Evolutionary conservation across 2,329 filamentous ascomycete genomes (phyloP).

Genomic region (Phaeosphaeriaceae sp.): DNA sequence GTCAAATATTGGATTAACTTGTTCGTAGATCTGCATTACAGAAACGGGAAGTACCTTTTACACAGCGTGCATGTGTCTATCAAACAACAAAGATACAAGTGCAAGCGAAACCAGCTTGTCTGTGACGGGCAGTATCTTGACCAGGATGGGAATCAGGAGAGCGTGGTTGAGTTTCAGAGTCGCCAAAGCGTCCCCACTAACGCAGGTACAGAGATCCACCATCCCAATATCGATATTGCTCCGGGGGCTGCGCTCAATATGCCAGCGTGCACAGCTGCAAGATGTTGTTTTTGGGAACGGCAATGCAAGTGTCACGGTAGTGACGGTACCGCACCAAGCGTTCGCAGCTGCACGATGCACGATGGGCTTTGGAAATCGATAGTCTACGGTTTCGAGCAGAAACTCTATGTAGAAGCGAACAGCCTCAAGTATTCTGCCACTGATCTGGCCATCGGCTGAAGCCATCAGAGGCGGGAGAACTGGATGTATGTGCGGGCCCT

Average conservation of each 20-base stretch:
- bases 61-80: conserved; percentile 13
- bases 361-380: conserved; percentile 9
- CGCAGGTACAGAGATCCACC: conserved; percentile 44
- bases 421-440: background rate
- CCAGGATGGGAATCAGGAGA: conserved; percentile 31
- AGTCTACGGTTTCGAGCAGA: conserved; percentile 3
- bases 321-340: conserved; percentile 23
- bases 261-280: conserved; percentile 24
- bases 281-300: conserved; percentile 41
- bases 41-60: conserved; percentile 21
- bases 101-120: conserved; percentile 30
- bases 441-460: no score
- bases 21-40: conserved; percentile 22
- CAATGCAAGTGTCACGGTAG: conserved; percentile 31
- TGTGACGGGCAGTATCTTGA: conserved; percentile 27
- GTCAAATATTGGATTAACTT: conserved; percentile 23
- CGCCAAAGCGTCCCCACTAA: conserved; percentile 37
- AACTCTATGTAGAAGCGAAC: background rate
- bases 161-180: conserved; percentile 43
- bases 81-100: conserved; percentile 24
- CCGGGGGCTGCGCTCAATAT: conserved; percentile 26
- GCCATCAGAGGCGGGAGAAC: background rate
- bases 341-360: conserved; percentile 31
- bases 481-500: background rate
- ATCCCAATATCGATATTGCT: conserved; percentile 42